Evolutionary conservation across 345 rosid genomes (phyloP), one percentile per base, ranked within the genome.

Genomic region (Diplotaxis tenuifolia): DNA sequence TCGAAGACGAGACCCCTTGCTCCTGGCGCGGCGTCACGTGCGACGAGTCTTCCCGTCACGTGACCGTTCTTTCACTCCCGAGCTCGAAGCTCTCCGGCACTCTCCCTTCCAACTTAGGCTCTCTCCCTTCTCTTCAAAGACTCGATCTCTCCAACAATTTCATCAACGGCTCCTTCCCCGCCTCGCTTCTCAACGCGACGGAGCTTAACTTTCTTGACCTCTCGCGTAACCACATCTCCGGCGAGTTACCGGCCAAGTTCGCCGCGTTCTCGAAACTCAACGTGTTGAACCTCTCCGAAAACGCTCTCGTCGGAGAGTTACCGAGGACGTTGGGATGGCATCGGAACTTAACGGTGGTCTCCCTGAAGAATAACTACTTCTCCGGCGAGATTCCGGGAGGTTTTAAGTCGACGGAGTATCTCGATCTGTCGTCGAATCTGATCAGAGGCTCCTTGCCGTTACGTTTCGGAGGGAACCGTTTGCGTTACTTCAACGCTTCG

Each of bases 351-450:
- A 87, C 83, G 3, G 82, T 54, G 50, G 72, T 91, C 62, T 88
- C 86, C 6, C 77, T 92, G 63, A 81, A 81, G 74, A 85, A 83
- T 8, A 95, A 95, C 71, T 82, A 82, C 58, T 70, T 95, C 59
- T 66, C 79, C 8, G 91, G 95, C 56, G 45, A n/a, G 63, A 77
- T 95, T 20, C 92, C 93, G 0, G 70, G 83, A n/a, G 81, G 85
- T 49, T 85, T 92, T 55, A 73, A 65, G 64, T 49, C 71, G 16
- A 85, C 89, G 23, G 81, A 81, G 74, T 79, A 72, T 70, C 80
- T 95, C 36, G 97, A 95, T 81, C 83, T 92, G 53, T 91, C 96
- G 29, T 89, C 92, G 2, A 92, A 95, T 81, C 84, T 91, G 9
- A 36, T 92, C 29, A 80, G 83, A 7, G 96, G 99, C 20, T 82